Evolutionary conservation across 768 basidiomycete species (phyloP).

Genomic region (Pulveroboletus sp.): DNA sequence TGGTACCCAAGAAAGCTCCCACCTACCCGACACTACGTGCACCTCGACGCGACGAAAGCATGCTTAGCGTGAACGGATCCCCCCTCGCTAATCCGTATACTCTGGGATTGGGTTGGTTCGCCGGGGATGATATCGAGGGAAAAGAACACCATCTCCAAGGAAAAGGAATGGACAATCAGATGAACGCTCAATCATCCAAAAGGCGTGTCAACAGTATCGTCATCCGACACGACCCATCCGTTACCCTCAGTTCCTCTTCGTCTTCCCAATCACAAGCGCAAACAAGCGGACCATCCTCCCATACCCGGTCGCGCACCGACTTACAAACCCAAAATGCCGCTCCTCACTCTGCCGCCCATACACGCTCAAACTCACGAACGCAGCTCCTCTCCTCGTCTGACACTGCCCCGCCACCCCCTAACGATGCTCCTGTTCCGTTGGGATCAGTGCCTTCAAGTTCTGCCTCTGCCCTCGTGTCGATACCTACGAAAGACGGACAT

Average conservation of each 20-base stretch:
- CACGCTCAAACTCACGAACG: conserved; percentile 40
- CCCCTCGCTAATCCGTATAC: conserved; percentile 77
- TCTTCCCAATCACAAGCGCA: conserved; percentile 20
- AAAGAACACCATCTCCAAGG: conserved; percentile 12
- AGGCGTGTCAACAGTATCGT: conserved; percentile 57
- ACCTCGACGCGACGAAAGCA: conserved; percentile 69
- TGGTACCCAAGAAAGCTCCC: conserved; percentile 44
- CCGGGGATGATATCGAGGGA: conserved; percentile 31
- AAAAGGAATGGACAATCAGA: conserved; percentile 25
- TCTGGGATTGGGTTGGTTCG: conserved; percentile 60
- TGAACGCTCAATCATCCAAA: conserved; percentile 10
- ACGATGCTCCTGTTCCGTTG: background rate
- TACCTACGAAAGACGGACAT: conserved; percentile 79
- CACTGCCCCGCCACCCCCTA: background rate
- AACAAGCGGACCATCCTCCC: conserved; percentile 14
- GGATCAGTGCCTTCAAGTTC: conserved; percentile 5
- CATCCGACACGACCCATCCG: conserved; percentile 55
- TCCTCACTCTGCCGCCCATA: conserved; percentile 28
- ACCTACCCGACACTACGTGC: conserved; percentile 50
- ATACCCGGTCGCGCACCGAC: conserved; percentile 42
- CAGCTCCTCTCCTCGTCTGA: conserved; percentile 14
- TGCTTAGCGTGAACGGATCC: conserved; percentile 80
- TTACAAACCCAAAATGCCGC: conserved; percentile 44
- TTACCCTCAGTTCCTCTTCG: conserved; percentile 34
- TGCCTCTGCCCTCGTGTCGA: conserved; percentile 63